These are phyloP conservation scores for Botrytis porri DNA, from an alignment of 2,329 filamentous ascomycete genomes.

Conservation along the genomic window DNA sequence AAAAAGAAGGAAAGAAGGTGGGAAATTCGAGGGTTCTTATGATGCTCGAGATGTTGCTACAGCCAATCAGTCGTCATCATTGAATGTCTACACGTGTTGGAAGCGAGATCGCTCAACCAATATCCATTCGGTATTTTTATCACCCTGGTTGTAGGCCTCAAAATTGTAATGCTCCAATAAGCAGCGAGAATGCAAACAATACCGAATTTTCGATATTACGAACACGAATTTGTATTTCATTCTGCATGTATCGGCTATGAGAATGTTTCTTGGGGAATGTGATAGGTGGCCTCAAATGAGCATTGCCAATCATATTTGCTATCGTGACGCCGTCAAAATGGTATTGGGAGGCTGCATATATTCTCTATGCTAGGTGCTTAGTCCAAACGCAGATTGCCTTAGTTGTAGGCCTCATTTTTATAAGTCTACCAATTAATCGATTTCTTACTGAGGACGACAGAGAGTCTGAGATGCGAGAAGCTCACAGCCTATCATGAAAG, in stretches of 20 bases:
- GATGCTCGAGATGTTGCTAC: neutral
- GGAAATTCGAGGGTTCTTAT: constrained; percentile 3
- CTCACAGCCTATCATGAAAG: neutral
- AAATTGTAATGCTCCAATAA: neutral
- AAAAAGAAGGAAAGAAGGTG: neutral
- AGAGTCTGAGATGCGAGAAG: neutral
- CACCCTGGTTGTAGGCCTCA: constrained; percentile 6
- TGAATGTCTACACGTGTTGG: too few relatives aligned
- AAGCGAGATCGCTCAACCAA: constrained; percentile 9
- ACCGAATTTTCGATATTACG: neutral
- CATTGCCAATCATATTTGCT: neutral
- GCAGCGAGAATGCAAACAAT: neutral
- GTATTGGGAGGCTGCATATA: neutral
- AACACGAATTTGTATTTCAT: neutral
- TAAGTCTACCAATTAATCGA: neutral
- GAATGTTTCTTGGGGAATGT: neutral
- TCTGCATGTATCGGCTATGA: neutral
- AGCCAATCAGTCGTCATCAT: neutral
- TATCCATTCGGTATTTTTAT: neutral
- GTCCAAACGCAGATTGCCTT: neutral
- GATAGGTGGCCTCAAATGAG: neutral
- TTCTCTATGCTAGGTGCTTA: neutral
- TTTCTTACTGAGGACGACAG: neutral
- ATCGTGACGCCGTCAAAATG: too few relatives aligned
- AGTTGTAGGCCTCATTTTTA: constrained; percentile 1